Percentiles rank a stretch among this genome's conserved stretches.
phyloP scores from a whole-genome alignment of 2,329 filamentous ascomycete genomes.

The Penicillium sp. region DNA sequence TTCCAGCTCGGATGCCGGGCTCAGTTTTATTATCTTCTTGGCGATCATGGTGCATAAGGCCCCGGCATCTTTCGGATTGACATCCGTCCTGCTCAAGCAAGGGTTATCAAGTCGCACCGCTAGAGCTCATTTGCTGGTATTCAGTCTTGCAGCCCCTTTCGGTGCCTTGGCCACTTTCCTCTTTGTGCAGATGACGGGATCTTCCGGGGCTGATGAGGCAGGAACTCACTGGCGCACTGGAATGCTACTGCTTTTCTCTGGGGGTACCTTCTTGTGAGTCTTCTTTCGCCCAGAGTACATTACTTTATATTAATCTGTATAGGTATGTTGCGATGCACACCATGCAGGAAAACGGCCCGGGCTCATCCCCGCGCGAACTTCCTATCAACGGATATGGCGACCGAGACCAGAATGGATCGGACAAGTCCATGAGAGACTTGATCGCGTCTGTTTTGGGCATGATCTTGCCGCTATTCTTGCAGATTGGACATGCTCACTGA shows the following conservation, averaged over 20 bases:
- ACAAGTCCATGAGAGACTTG: conserved; percentile 39
- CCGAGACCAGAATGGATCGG: conserved; percentile 29
- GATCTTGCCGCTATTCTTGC: conserved; percentile 41
- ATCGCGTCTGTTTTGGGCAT: conserved; percentile 42
- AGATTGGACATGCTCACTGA: conserved; percentile 42
- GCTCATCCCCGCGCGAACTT: conserved; percentile 25
- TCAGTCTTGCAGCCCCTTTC: conserved; percentile 79
- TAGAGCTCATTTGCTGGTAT: conserved; percentile 75
- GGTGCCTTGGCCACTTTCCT: conserved; percentile 79
- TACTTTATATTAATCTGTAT: conserved; percentile 12
- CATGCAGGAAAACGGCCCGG: conserved; percentile 65
- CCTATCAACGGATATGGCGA: conserved; percentile 39
- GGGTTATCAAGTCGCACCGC: conserved; percentile 80
- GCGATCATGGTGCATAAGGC: conserved; percentile 98
- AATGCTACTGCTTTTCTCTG: conserved; percentile 86
- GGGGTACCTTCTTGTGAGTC: conserved; percentile 84
- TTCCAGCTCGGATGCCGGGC: conserved; percentile 66
- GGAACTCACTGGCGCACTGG: conserved; percentile 79
- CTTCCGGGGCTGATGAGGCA: conserved; percentile 44
- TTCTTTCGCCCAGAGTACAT: not conserved
- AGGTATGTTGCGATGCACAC: conserved; percentile 98
- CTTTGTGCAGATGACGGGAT: conserved; percentile 62
- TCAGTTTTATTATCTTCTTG: conserved; percentile 86
- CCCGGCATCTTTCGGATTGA: conserved; percentile 87
- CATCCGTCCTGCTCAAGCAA: conserved; percentile 79